Evolutionary conservation across 805 yeast species (phyloP).

Genomic region (Starmerella davenportii): DNA sequence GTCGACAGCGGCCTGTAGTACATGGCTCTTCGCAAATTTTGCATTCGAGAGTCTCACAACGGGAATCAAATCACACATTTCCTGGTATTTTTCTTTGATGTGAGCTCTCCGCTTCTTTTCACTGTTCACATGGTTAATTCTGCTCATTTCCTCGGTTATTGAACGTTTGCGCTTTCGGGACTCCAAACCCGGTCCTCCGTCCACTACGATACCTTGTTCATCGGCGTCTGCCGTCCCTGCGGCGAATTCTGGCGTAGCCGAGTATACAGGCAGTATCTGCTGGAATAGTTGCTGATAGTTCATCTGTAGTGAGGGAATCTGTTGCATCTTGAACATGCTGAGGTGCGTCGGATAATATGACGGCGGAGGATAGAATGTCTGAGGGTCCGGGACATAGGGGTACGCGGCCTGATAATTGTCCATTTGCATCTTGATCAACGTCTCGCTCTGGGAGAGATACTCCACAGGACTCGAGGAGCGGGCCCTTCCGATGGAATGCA

Average conservation of each 20-base stretch:
- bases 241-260: not conserved
- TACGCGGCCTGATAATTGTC: not conserved
- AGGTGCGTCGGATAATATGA: constrained; percentile 10
- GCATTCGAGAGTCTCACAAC: constrained; percentile 6
- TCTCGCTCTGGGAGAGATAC: not conserved
- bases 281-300: not conserved
- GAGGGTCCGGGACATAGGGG: not conserved
- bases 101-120: constrained; percentile 27
- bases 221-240: not conserved
- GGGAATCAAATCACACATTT: constrained; percentile 25
- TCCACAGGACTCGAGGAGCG: not conserved
- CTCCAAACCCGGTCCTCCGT: not conserved
- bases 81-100: constrained; percentile 25
- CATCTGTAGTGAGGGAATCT: constrained; percentile 1
- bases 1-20: constrained; percentile 18
- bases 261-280: not conserved
- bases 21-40: constrained; percentile 17
- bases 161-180: not conserved
- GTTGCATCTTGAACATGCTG: constrained; percentile 1
- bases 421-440: not conserved
- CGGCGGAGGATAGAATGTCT: constrained; percentile 5
- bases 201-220: too few relatives aligned
- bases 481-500: not conserved
- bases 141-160: constrained; percentile 2
- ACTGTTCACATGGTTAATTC: constrained; percentile 25